Conservation (phyloP, 371 early-diverging fungal genomes). For the Actinomortierella wolfii region DNA sequence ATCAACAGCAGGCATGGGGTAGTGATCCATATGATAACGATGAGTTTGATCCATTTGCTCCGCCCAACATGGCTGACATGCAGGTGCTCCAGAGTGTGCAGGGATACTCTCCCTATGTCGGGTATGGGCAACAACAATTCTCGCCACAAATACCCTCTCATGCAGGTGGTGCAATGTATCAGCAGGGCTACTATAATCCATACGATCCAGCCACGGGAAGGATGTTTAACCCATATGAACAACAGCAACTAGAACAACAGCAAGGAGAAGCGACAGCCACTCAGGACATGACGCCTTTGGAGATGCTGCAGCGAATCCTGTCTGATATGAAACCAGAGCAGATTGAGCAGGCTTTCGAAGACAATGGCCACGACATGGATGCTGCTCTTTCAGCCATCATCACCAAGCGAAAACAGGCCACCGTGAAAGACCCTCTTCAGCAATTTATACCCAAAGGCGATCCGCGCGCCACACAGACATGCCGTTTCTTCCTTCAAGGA, state of each 20-base stretch:
- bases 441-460: conserved; percentile 19
- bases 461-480: conserved; percentile 56
- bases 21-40: conserved; percentile 40
- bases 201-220: too few relatives aligned
- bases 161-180: not conserved
- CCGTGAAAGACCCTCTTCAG: conserved; percentile 3
- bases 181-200: not conserved
- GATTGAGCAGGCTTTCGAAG: conserved; percentile 50
- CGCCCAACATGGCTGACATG: conserved; percentile 35
- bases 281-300: conserved; percentile 60
- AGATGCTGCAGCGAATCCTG: conserved; percentile 60
- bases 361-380: conserved; percentile 59
- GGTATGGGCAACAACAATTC: conserved; percentile 1
- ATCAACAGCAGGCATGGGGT: conserved; percentile 14
- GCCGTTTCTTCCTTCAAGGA: conserved; percentile 78
- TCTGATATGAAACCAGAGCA: conserved; percentile 53
- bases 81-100: conserved; percentile 13
- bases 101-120: too few relatives aligned
- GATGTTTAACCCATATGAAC: too few relatives aligned
- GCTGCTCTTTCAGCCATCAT: conserved; percentile 16
- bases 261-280: not conserved
- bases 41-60: conserved; percentile 46
- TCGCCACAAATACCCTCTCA: not conserved
- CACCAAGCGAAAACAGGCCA: conserved; percentile 8
- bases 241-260: too few relatives aligned